Base-by-base conservation (phyloP, 225 moss, liverwort and hornwort species). In the Asterella californica region DNA sequence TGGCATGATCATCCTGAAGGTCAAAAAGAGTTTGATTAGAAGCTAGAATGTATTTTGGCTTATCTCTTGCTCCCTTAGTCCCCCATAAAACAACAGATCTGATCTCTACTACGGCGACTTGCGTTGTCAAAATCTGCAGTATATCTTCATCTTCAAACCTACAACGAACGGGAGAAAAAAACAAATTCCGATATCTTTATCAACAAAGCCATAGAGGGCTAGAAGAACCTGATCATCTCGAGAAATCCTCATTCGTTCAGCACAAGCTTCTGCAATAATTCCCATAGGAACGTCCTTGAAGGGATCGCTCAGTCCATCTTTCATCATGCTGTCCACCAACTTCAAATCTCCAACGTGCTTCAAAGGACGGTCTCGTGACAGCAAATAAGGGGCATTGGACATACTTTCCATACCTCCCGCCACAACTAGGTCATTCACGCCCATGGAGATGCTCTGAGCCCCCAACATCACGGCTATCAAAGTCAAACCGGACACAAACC, bases 331-430 rank as follows among this genome's bases (percentile, higher is more conserved):
- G 82, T 94, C 93, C 77, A 71, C 76, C 52, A 93, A 83, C 71
- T 82, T 89, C 73, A 91, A n/a, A 70, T 92, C 90, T 80, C 96
- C 96, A 62, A 90, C 45, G 52, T 69, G 74, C 83, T 89, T 94
- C 61, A 85, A 62, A 69, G 90, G 63, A 70, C 86, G 46, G 22
- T 73, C 79, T 46, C 92, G 80, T 9, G 80, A 78, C 70, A 96
- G 82, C 69, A 96, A 73, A 79, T 90, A 91, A 59, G 96, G 93
- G 54, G 91, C 91, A 76, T 93, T 92, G 59, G 96, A 97, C 96
- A 94, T 94, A 79, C 91, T 91, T 83, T 94, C 94, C 94, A 94
- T 97, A 57, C 96, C 96, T 38, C 96, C 94, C 49, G 91, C 90
- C 75, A 91, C 74, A 53, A 94, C 94, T 36, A 91, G 81, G 80